Evolutionary conservation across 2,329 filamentous ascomycete species (phyloP), one percentile per base, ranked within the genome.

Genomic region (Cryphonectria nitschkei): DNA sequence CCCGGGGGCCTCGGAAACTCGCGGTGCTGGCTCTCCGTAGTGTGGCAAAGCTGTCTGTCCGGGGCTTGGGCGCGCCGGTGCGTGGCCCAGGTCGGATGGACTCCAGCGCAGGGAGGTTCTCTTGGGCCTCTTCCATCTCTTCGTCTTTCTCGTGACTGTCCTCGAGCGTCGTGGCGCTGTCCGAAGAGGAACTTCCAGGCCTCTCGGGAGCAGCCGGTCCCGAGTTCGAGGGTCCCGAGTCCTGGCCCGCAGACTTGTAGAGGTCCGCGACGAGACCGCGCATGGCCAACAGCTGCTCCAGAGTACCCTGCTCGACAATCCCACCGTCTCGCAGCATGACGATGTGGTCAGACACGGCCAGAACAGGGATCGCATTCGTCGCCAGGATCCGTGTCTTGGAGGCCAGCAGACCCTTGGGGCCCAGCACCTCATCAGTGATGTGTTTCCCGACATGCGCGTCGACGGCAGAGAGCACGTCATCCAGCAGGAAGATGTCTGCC

Each of bases 401-500:
- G 67, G 85, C 87, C 34, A 99, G 86, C 8, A 99, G 84, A 74
- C 96, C 96, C 73, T 91, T 92, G 5, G 92, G 86, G 16, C 96
- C 96, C 50, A 99, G 88, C 0, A 99, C 96, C 73, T 96, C 93
- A 78, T 98, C 93, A 76, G 98, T 98, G 70, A 99, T 88, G 81
- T 99, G 96, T 74, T 93, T 89, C 65, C 96, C 96, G 71, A 99
- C 96, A 78, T 99, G 96, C 74, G 97, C 95, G 81, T 99, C 96
- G n/a, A 99, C 96, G 0, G 97, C 96, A 22, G 95, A 98, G 14
- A 99, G 86, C 73, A 95, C 93, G 79, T 99, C 96, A 75, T 99
- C 96, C 14, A 99, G 86, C 16, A 99, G 86, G 78, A 98, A 98
- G 65, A 99, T 90, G 79, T 99, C 97, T n/a, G 96, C 94, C 75